Base-by-base conservation (phyloP, 495 filamentous ascomycete species). In the Podospora conica region DNA sequence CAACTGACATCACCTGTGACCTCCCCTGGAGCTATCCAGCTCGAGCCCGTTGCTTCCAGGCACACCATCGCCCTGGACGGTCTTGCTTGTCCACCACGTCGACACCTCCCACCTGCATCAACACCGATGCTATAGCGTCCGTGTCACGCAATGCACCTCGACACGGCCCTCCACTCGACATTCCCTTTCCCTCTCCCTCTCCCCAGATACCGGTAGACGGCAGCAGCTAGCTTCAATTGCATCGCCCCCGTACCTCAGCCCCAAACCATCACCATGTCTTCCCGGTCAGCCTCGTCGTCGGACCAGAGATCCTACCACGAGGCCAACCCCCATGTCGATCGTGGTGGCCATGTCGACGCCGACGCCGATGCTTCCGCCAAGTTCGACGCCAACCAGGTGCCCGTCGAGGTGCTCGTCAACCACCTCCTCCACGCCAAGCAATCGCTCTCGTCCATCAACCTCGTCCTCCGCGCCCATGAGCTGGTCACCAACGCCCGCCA, bases 391-490 rank as follows among this genome's bases (percentile, higher is more conserved):
- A 68, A 72, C 61, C 69, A 79, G 63, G 74, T 85, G 12, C 73
- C 84, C 15, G 83, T 95, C 61, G 91, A 95, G 64, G 86, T 84
- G 3, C 86, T 96, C 27, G 89, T 96, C 55, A 81, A 84, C 2
- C 86, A 96, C 78, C 90, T 98, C 27, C 84, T 97, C 18, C 88
- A 88, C 53, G 91, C 96, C 3, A 98, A 98, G 78, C 87, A 91
- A 25, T 93, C 94, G 9, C 85, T 98, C 3, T 90, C 90, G n/a
- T 92, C 91, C 2, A 91, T 94, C 69, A 84, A 79, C 57, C 87
- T 93, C 68, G 92, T 97, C 53, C 88, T 88, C 76, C 91, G 91
- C 54, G 95, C 94, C 65, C 91, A 96, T 72, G 88, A 94, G 70
- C 88, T 98, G 48, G 90, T 95, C 55, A 91, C 86, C 48, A 78